Conservation (phyloP, 1,139 yeast species). For the Taiozyma onychis region DNA sequence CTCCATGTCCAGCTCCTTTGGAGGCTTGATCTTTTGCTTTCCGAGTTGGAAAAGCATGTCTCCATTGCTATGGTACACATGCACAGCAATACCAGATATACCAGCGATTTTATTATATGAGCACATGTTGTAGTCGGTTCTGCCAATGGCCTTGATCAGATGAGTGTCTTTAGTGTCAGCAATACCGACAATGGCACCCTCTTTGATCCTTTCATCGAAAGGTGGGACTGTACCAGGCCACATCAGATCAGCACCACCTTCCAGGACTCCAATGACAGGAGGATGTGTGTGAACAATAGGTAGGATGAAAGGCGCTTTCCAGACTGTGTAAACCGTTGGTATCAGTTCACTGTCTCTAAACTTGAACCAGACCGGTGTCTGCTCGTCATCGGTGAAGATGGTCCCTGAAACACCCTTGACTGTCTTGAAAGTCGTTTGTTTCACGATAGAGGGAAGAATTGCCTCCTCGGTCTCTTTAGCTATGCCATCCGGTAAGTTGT, state of each 20-base stretch:
- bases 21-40: conserved; percentile 41
- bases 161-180: conserved; percentile 56
- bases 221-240: conserved; percentile 86
- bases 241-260: conserved; percentile 87
- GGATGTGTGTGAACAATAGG: conserved; percentile 71
- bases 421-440: conserved; percentile 61
- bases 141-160: conserved; percentile 73
- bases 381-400: conserved; percentile 57
- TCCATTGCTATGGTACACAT: conserved; percentile 45
- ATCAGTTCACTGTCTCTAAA: conserved; percentile 47
- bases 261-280: conserved; percentile 57
- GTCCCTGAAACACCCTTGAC: conserved; percentile 52
- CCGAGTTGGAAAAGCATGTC: conserved; percentile 47
- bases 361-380: conserved; percentile 68
- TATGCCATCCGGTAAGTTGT: conserved; percentile 38
- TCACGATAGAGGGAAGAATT: conserved; percentile 55
- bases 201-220: conserved; percentile 40
- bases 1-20: conserved; percentile 29
- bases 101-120: conserved; percentile 43
- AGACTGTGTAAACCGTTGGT: conserved; percentile 70
- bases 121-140: conserved; percentile 48
- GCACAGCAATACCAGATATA: conserved; percentile 62
- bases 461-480: conserved; percentile 40
- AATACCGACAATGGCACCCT: conserved; percentile 66
- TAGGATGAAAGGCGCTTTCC: conserved; percentile 62